Percentiles rank a stretch among this genome's conserved stretches.
phyloP scores from a whole-genome alignment of 2,329 filamentous ascomycete genomes.

The Ramichloridium luteum region DNA sequence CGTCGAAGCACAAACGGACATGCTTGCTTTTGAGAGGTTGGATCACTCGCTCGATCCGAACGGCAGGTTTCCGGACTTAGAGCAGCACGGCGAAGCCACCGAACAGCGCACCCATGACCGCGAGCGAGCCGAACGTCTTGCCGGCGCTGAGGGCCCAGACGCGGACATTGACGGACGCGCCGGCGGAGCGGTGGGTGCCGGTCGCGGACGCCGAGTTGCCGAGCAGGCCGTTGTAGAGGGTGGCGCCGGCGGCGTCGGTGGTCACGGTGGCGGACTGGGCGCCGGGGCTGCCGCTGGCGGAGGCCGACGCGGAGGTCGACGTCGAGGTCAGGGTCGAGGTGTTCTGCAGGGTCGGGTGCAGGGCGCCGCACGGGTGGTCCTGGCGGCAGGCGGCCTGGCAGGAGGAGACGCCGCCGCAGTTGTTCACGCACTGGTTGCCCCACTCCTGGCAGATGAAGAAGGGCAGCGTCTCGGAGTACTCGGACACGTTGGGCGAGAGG shows the following conservation, averaged over 20 bases:
- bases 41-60: too few relatives aligned
- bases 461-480: constrained; percentile 68
- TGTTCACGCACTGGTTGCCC: constrained; percentile 48
- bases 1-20: too few relatives aligned
- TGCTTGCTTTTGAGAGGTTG: too few relatives aligned
- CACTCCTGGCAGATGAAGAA: constrained; percentile 65
- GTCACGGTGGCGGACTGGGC: constrained; percentile 24
- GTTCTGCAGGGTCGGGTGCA: constrained; percentile 50
- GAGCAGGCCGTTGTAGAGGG: background rate
- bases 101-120: constrained; percentile 43
- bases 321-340: constrained; percentile 37
- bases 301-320: constrained; percentile 20
- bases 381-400: constrained; percentile 51
- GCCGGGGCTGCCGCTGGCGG: constrained; percentile 20
- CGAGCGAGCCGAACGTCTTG: constrained; percentile 43
- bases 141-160: constrained; percentile 39
- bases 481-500: constrained; percentile 55
- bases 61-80: too few relatives aligned
- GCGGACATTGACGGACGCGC: constrained; percentile 16
- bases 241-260: constrained; percentile 8
- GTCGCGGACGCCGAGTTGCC: background rate
- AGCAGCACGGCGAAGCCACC: constrained; percentile 42
- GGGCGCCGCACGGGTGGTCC: constrained; percentile 62
- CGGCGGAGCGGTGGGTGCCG: constrained; percentile 1
- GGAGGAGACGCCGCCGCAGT: constrained; percentile 43